Evolutionary conservation across 805 yeast species (phyloP).

Genomic region (Nakazawaea molendinolei): DNA sequence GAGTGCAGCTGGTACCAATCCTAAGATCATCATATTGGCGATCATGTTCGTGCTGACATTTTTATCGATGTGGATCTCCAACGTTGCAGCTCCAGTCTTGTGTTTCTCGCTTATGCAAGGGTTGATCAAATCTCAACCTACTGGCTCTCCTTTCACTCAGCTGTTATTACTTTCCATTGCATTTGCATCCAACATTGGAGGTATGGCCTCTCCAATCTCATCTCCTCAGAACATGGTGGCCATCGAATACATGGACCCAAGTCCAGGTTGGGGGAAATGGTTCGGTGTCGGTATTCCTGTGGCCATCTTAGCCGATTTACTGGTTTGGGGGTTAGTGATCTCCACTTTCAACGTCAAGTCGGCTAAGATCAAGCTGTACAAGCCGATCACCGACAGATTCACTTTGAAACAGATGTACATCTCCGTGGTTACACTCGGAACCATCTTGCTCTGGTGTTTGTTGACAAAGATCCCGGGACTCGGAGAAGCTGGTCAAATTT

Average conservation of each 20-base stretch:
- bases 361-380: constrained; percentile 39
- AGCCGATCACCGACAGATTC: constrained; percentile 39
- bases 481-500: constrained; percentile 43
- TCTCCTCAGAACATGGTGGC: constrained; percentile 52
- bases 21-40: constrained; percentile 38
- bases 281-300: constrained; percentile 45
- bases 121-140: constrained; percentile 33
- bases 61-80: constrained; percentile 53
- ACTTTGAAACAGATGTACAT: constrained; percentile 39
- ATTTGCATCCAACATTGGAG: constrained; percentile 45
- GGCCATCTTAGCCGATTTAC: constrained; percentile 31
- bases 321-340: constrained; percentile 42
- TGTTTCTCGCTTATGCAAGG: constrained; percentile 47
- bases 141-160: constrained; percentile 25
- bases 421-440: constrained; percentile 31
- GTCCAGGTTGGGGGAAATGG: constrained; percentile 54
- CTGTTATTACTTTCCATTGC: constrained; percentile 33
- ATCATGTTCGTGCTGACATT: constrained; percentile 46
- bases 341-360: constrained; percentile 46
- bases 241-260: constrained; percentile 44
- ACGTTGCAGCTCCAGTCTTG: constrained; percentile 50
- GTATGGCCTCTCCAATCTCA: constrained; percentile 50
- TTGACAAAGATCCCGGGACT: constrained; percentile 36
- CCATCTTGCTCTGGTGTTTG: constrained; percentile 44
- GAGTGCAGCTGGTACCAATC: constrained; percentile 44